A percentile compares a stretch with the other conserved stretches of the same genome.
Evolutionary conservation across 441 rosid species (phyloP).

Genomic region (Gossypium schwendimanii): DNA sequence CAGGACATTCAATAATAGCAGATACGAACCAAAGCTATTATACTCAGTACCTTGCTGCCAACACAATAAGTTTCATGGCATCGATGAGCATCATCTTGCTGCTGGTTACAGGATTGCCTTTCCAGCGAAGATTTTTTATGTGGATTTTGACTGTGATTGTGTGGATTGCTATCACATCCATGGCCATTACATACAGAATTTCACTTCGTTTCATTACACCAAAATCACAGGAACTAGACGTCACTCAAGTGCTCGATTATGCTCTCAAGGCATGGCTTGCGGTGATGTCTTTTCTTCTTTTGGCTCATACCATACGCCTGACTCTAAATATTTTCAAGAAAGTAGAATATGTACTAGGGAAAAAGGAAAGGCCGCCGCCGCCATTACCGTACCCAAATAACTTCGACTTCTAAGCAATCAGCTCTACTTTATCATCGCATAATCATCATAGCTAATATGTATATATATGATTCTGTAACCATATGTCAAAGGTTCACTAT

Average conservation of each 20-base stretch:
- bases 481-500: not conserved
- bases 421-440: too few species aligned
- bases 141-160: slow-evolving; percentile 6
- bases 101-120: slow-evolving; percentile 10
- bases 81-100: slow-evolving; percentile 13
- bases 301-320: not conserved
- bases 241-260: not conserved
- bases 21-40: not conserved
- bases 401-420: not conserved
- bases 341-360: not conserved
- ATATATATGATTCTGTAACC: not conserved
- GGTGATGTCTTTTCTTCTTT: not conserved
- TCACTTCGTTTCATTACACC: not conserved
- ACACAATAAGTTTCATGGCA: slow-evolving; percentile 9
- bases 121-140: slow-evolving; percentile 1
- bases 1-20: not conserved
- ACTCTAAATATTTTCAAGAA: not conserved
- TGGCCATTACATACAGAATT: slow-evolving; percentile 1
- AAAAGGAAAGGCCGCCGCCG: not conserved
- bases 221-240: not conserved
- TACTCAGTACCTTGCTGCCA: not conserved
- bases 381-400: not conserved
- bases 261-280: not conserved
- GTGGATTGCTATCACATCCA: slow-evolving; percentile 12
- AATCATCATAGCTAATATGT: too few species aligned